Base-by-base conservation (phyloP, 2,329 filamentous ascomycete genomes). In the Alternaria atra region DNA sequence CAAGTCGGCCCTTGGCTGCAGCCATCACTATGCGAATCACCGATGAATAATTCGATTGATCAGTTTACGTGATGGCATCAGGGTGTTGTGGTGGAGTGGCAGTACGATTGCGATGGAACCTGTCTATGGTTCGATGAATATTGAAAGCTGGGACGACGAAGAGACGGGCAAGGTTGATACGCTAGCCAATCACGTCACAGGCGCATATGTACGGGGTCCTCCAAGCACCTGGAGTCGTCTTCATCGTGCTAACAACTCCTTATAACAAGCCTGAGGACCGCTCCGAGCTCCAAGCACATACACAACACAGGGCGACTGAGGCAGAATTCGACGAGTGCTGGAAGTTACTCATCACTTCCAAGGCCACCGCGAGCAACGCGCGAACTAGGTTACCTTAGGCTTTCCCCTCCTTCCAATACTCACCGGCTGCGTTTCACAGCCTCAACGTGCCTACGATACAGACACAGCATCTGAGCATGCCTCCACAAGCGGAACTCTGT, bases 391-490 rank as follows among this genome's bases (percentile, higher is more conserved):
- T 52, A 35, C 35, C 35, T 40, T n/a, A 32, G 51, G 51, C 13
- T 30, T 53, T 53, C 40, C 51, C 40, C 51, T 29, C 51, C n/a
- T 43, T 8, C 27, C 51, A 29, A 23, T 30, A 17, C 32, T 52
- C 39, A 60, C 57, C 57, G 57, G 59, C 50, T 47, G 30, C 43
- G 40, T 32, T 47, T 39, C 52, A 42, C 43, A 60, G 58, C 58
- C 51, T 66, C 55, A 44, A 66, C 50, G 54, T 50, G 51, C 56
- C 54, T 61, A 48, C 65, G 51, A 63, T 37, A 35, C 37, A 58
- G 48, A 52, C 58, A 48, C 58, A 67, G 59, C 46, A 62, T 20
- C 52, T 53, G 20, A 46, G 35, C 40, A 40, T 34, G 48, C 35
- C 20, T 40, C 29, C 37, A 53, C 17, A 62, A 46, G 60, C 57